Percentiles rank a stretch among this genome's conserved stretches.
These are phyloP conservation scores for Thielaviopsis euricoi DNA, from an alignment of 2,329 filamentous ascomycete genomes.

Conservation along the genomic window DNA sequence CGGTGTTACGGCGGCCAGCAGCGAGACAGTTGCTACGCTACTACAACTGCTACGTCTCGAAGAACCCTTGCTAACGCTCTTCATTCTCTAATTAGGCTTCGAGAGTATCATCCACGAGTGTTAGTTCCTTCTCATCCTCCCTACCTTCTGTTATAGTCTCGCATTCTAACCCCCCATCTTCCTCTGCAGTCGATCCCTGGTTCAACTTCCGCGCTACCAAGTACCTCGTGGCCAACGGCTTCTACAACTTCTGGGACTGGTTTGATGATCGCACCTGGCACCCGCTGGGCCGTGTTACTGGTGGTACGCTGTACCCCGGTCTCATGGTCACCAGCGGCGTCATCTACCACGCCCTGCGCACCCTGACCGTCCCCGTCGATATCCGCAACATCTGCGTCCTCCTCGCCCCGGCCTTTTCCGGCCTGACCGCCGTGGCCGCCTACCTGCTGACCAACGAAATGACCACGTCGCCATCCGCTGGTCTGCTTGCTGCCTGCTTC, in stretches of 20 bases:
- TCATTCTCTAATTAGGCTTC: conserved; percentile 45
- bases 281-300: conserved; percentile 91
- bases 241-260: conserved; percentile 99
- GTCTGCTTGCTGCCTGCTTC: conserved; percentile 82
- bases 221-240: conserved; percentile 90
- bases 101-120: conserved; percentile 99
- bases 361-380: conserved; percentile 82
- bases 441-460: conserved; percentile 97
- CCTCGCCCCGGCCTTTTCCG: conserved; percentile 85
- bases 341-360: conserved; percentile 87
- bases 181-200: conserved; percentile 77
- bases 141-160: conserved; percentile 15
- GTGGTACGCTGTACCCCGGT: conserved; percentile 95
- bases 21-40: too few relatives aligned
- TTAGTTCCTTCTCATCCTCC: conserved; percentile 33
- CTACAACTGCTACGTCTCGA: too few relatives aligned
- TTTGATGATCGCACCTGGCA: conserved; percentile 99
- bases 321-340: conserved; percentile 97
- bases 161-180: neutral
- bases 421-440: conserved; percentile 77
- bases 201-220: conserved; percentile 99
- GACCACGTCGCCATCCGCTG: conserved; percentile 86
- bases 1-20: neutral
- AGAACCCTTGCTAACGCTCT: conserved; percentile 18
- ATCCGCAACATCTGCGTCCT: conserved; percentile 98